Evolutionary conservation across 176 grass and related monocot genomes (phyloP).

Genomic region (Musa acuminata): DNA sequence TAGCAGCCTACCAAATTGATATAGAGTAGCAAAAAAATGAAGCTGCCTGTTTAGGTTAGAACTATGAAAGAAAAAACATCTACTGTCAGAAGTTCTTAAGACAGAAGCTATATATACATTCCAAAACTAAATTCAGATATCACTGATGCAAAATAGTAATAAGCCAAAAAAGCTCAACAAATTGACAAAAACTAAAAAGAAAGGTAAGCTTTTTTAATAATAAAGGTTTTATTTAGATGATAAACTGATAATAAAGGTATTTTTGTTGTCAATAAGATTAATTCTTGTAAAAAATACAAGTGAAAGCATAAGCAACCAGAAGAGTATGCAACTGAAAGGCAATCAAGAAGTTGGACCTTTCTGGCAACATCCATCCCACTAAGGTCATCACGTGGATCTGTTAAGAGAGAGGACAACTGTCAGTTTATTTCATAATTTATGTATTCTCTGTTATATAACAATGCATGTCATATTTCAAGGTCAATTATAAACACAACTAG

Average conservation of each 20-base stretch:
- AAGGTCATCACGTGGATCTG: constrained; percentile 96
- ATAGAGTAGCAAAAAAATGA: too few species aligned
- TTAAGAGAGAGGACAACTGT: constrained; percentile 6
- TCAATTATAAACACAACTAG: not conserved
- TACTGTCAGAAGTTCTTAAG: not conserved
- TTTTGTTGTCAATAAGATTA: not conserved
- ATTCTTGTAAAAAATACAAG: not conserved
- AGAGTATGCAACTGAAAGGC: not conserved
- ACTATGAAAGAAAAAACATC: not conserved
- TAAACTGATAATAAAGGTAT: not conserved
- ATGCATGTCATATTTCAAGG: not conserved
- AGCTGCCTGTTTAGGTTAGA: not conserved
- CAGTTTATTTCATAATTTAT: not conserved
- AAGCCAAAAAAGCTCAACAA: not conserved
- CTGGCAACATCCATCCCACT: constrained; percentile 88
- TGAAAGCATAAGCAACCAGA: not conserved
- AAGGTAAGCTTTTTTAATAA: not conserved
- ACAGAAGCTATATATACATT: too few species aligned
- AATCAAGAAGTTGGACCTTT: constrained; percentile 45
- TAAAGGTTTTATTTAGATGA: not conserved
- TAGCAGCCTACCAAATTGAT: too few species aligned
- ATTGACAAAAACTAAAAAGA: not conserved
- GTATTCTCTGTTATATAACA: not conserved
- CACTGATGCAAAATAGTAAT: not conserved
- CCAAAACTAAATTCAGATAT: too few species aligned